Evolutionary conservation across 2,329 filamentous ascomycete genomes (phyloP).

Genomic region (Paecilomyces variotii): DNA sequence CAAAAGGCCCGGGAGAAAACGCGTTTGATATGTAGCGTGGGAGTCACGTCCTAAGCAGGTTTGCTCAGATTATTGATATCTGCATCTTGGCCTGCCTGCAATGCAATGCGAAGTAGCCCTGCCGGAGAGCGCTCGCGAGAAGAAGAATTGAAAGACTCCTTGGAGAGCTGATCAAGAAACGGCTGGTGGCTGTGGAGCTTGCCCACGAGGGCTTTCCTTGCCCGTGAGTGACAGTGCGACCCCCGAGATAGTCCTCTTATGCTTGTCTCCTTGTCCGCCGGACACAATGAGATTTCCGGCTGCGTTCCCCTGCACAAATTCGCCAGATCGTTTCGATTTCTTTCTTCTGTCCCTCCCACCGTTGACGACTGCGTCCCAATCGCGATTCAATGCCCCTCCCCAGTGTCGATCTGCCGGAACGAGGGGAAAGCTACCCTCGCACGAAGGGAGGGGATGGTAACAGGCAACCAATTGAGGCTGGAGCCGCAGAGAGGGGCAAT

Average conservation of each 20-base stretch:
- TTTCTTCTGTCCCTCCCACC: neutral
- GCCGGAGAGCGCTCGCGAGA: slow-evolving; percentile 30
- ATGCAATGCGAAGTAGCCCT: slow-evolving; percentile 34
- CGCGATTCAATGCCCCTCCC: slow-evolving; percentile 2
- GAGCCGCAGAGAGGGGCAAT: slow-evolving; percentile 2
- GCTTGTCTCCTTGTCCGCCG: neutral
- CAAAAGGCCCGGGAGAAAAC: slow-evolving; percentile 21
- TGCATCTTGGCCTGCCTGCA: slow-evolving; percentile 36
- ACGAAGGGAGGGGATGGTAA: slow-evolving; percentile 2
- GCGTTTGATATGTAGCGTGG: slow-evolving; percentile 19
- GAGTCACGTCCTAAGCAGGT: slow-evolving; percentile 34
- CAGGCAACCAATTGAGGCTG: slow-evolving; percentile 1
- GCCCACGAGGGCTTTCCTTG: neutral
- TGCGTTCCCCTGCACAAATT: neutral
- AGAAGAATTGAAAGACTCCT: slow-evolving; percentile 9
- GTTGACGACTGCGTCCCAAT: neutral
- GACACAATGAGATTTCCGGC: slow-evolving; percentile 14
- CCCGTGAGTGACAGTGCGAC: neutral
- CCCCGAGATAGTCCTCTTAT: neutral
- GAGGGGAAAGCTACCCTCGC: slow-evolving; percentile 6
- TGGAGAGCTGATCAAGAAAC: neutral
- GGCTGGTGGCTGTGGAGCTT: slow-evolving; percentile 6
- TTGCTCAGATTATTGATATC: slow-evolving; percentile 30
- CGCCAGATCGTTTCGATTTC: neutral
- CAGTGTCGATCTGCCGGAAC: slow-evolving; percentile 10